Base-by-base conservation (phyloP, 2,329 filamentous ascomycete species). In the Fusarium sacchari region DNA sequence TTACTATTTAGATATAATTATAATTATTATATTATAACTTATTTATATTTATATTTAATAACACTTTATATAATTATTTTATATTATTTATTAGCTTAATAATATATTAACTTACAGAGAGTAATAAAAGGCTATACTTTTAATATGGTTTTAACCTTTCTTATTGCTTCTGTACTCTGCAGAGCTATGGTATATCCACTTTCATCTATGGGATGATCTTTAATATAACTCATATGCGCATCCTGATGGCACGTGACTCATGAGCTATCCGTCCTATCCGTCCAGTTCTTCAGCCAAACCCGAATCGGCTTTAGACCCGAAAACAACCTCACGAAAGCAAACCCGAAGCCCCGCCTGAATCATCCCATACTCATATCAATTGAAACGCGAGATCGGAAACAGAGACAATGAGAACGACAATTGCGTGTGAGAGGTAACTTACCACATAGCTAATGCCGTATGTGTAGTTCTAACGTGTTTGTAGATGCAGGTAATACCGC, bases 361-460 rank as follows among this genome's bases (percentile, higher is more conserved):
- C 30, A 57, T 53, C 37, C 55, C 24, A 70, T 15, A 44, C n/a
- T 17, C 67, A 58, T 26, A 42, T 47, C 49, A 32, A 32, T 42
- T 24, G 42, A 55, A 70, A 61, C 26, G 60, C 56, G 47, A 52
- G 32, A 42, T 28, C 30, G 36, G 44, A 43, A 46, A 72, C 40
- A 28, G 24, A 34, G 42, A 72, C 34, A 2, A 77, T 78, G 76
- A 71, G 75, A 37, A 64, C 67, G 9, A 77, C 77, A 13, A 76
- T 78, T 40, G 76, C 76, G 37, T 78, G 76, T 56, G 70, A 77
- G 26, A 70, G 73, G 76, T 75, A 58, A 26, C 18, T 20, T 7
- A 6, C 3, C 3, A 4, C 7, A 20, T 36, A 18, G 8, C 4
- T 1, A 47, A 47, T 47, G 6, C 6, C 2, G 1, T 14, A 8